Percentiles rank a stretch among this genome's conserved stretches.
Conservation (phyloP, 2,329 filamentous ascomycete genomes). For the Fusarium sp. region DNA sequence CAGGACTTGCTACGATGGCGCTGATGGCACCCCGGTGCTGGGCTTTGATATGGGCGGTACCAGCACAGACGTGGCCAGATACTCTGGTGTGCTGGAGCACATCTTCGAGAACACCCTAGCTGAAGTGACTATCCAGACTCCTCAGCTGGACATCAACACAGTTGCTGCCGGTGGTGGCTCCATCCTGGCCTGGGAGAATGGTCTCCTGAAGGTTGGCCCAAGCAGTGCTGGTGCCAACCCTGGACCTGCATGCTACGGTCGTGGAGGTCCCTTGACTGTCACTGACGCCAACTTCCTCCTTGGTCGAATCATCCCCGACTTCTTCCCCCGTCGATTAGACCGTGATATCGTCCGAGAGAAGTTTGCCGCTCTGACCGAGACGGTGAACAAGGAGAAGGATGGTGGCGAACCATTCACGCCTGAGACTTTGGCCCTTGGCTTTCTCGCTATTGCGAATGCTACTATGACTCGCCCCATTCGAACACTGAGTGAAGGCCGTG, state of each 20-base stretch:
- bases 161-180: slow-evolving; percentile 69
- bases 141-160: slow-evolving; percentile 82
- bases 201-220: slow-evolving; percentile 79
- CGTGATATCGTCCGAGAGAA: slow-evolving; percentile 56
- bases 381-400: slow-evolving; percentile 47
- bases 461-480: slow-evolving; percentile 81
- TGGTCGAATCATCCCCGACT: slow-evolving; percentile 72
- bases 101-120: slow-evolving; percentile 81
- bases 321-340: slow-evolving; percentile 70
- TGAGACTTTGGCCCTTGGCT: slow-evolving; percentile 72
- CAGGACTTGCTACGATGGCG: slow-evolving; percentile 47
- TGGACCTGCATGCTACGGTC: slow-evolving; percentile 80
- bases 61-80: slow-evolving; percentile 79
- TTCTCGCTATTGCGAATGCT: slow-evolving; percentile 81
- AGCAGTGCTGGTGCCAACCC: slow-evolving; percentile 81
- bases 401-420: slow-evolving; percentile 37
- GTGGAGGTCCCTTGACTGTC: slow-evolving; percentile 78
- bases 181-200: slow-evolving; percentile 76
- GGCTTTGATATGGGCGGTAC: slow-evolving; percentile 68
- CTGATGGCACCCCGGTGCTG: slow-evolving; percentile 45
- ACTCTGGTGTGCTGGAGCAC: slow-evolving; percentile 78
- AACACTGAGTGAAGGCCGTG: slow-evolving; percentile 50
- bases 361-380: slow-evolving; percentile 59
- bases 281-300: slow-evolving; percentile 81
- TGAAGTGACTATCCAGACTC: slow-evolving; percentile 79